Evolutionary conservation across 495 filamentous ascomycete species (phyloP).

Genomic region (Gamarada debralockiae): DNA sequence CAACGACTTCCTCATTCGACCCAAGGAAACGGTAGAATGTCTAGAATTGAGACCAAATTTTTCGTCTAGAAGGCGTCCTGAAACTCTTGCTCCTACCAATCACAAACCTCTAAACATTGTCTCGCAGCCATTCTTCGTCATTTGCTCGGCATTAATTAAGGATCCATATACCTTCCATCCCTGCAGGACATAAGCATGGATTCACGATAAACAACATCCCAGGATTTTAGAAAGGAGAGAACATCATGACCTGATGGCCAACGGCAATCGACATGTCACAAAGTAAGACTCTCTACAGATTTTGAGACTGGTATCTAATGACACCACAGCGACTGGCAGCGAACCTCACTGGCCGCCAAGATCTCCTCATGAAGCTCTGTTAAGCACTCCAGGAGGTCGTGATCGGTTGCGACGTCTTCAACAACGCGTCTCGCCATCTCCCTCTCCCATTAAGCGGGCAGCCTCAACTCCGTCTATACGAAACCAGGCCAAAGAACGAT

Average conservation of each 20-base stretch:
- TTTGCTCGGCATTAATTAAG: neutral
- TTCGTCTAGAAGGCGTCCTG: too few relatives aligned
- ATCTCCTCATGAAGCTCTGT: slow-evolving; percentile 78
- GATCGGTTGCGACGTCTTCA: slow-evolving; percentile 61
- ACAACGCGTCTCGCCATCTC: slow-evolving; percentile 57
- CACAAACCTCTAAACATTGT: neutral
- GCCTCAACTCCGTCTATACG: slow-evolving; percentile 7
- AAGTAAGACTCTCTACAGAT: neutral
- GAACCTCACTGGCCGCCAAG: slow-evolving; percentile 74
- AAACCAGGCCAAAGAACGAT: slow-evolving; percentile 25
- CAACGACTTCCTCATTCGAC: neutral
- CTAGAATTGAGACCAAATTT: neutral
- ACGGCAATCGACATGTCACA: neutral
- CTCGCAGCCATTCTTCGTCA: neutral
- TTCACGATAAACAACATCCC: slow-evolving; percentile 10
- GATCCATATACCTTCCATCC: slow-evolving; percentile 10
- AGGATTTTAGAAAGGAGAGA: neutral
- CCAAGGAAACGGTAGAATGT: neutral
- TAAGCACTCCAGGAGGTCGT: slow-evolving; percentile 78
- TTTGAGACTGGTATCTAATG: neutral
- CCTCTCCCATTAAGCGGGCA: slow-evolving; percentile 54
- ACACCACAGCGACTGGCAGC: slow-evolving; percentile 24
- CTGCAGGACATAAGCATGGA: slow-evolving; percentile 15
- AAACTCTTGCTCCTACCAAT: neutral
- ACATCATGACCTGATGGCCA: slow-evolving; percentile 12